phyloP scores from a whole-genome alignment of 2,329 filamentous ascomycete genomes.

The Colletotrichum truncatum region DNA sequence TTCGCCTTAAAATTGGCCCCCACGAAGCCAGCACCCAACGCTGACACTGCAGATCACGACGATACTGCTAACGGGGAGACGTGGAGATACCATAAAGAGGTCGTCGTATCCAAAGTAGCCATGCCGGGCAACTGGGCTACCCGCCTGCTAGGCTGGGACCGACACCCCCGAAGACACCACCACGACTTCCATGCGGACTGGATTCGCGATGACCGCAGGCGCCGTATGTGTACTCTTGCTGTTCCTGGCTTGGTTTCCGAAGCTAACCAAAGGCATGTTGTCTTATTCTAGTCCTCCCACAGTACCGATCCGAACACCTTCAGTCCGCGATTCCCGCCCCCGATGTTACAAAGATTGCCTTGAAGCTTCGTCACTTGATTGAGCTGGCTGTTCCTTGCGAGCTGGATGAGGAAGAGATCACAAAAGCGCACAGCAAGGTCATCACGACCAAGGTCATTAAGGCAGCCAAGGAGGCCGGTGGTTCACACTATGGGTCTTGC shows the following conservation, averaged over 20 bases:
- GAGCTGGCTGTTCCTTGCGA: constrained; percentile 92
- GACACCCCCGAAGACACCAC: constrained; percentile 38
- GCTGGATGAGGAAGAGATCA: constrained; percentile 79
- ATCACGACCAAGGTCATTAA: constrained; percentile 83
- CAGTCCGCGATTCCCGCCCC: constrained; percentile 76
- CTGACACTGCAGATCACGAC: neutral
- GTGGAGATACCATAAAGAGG: neutral
- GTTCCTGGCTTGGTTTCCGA: neutral
- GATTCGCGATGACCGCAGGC: constrained; percentile 53
- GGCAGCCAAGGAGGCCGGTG: constrained; percentile 85
- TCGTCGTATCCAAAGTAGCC: neutral
- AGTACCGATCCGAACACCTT: constrained; percentile 64
- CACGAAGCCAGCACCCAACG: neutral
- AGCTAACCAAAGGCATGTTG: constrained; percentile 12
- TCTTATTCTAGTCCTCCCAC: constrained; percentile 75
- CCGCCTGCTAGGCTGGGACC: constrained; percentile 45
- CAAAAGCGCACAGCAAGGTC: constrained; percentile 82
- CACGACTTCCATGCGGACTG: constrained; percentile 43
- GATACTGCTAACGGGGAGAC: neutral
- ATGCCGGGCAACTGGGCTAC: constrained; percentile 43
- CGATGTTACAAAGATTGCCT: constrained; percentile 88
- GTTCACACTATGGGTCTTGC: constrained; percentile 77
- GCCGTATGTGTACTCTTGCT: constrained; percentile 44
- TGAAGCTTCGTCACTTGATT: constrained; percentile 90
- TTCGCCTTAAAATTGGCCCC: neutral